These are phyloP conservation scores for Eucalyptus grandis DNA, from an alignment of 345 rosid genomes.

Conservation along the genomic window DNA sequence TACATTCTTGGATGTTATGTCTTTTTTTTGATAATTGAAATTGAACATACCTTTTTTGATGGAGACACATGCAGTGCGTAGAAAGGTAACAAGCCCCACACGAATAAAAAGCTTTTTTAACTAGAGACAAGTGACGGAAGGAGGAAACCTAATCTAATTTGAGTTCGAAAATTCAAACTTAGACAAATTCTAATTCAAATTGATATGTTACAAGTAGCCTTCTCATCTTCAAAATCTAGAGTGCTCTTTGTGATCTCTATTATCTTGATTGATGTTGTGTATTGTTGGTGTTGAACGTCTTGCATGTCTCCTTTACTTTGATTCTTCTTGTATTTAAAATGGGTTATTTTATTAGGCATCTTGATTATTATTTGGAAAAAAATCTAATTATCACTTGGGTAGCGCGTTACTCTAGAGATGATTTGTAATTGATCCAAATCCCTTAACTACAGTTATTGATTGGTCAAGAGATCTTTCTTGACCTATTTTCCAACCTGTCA, in stretches of 20 bases:
- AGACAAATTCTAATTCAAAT: not conserved
- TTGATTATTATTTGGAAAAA: not conserved
- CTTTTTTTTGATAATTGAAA: not conserved
- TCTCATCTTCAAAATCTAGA: not conserved
- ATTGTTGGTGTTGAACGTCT: not conserved
- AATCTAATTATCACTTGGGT: not conserved
- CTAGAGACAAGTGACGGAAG: not conserved
- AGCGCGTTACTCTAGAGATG: not conserved
- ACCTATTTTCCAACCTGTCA: not conserved
- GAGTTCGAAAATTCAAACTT: not conserved
- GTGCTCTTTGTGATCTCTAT: not conserved
- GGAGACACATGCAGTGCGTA: not conserved
- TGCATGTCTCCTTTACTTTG: not conserved
- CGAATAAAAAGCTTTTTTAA: not conserved
- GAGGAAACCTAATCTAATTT: not conserved
- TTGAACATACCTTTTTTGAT: not conserved
- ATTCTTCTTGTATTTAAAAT: not conserved
- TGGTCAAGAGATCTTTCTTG: not conserved
- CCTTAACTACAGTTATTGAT: not conserved
- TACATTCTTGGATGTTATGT: not conserved
- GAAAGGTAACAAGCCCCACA: not conserved
- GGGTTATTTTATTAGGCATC: not conserved
- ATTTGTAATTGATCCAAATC: not conserved
- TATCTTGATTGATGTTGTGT: not conserved
- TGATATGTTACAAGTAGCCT: not conserved